Evolutionary conservation across 2,329 filamentous ascomycete species (phyloP), one percentile per base, ranked within the genome.

Genomic region (Microsporum ferrugineum): DNA sequence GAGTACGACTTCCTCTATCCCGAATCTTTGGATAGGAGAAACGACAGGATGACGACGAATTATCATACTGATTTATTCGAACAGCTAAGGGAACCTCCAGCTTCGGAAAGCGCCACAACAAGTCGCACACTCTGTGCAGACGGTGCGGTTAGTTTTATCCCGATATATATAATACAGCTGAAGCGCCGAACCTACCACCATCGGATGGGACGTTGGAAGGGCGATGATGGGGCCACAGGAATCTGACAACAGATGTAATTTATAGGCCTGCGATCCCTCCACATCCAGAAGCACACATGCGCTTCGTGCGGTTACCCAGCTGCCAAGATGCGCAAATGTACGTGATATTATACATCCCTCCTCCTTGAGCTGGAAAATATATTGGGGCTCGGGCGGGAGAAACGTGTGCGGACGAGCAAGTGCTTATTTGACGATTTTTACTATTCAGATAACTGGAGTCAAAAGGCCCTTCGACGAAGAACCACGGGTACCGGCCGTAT

Each of bases 381-480:
- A 41, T n/a, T 47, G 39, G 33, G 17, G 10, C 10, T 29, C 45
- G 45, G 45, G 23, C 5, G 45, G 23, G 3, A 51, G 3, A n/a
- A 17, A 17, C 41, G 27, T 2, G 3, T 33, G 31, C 27, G 27
- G 45, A 33, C 29, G 47, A 23, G 17, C 17, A 23, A 23, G 41
- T 14, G 5, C 17, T 49, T 38, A 57, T 38, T 59, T 63, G 38
- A 59, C 31, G 59, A 33, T 14, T 51, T 8, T 3, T 61, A 58
- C 65, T 60, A 61, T 65, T 77, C 76, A 97, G 92, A 87, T 88
- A 96, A 99, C 89, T 99, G 94, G 94, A 86, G 89, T 79, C 92
- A 97, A 86, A 99, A 99, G 89, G 92, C 91, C 74, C 97, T 97
- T 90, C 85, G 94, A 80, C 95, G 94, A 88, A 97, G 96, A 91